Evolutionary conservation across 768 basidiomycete genomes (phyloP).

Genomic region (Chalciporus piperatus): DNA sequence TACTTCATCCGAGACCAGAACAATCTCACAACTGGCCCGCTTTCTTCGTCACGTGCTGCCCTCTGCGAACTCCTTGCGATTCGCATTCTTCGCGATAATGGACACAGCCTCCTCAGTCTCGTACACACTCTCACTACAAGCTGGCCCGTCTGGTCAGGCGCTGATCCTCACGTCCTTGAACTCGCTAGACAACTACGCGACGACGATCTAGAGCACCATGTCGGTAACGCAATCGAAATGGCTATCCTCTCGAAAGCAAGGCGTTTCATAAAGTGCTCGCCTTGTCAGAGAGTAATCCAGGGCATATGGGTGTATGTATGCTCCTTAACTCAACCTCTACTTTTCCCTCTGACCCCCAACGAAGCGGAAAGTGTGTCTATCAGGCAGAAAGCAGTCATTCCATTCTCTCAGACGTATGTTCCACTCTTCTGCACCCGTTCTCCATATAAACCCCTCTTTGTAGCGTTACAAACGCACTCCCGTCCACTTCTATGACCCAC

Average conservation of each 20-base stretch:
- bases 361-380: conserved; percentile 89
- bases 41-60: conserved; percentile 73
- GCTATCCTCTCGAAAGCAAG: conserved; percentile 87
- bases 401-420: conserved; percentile 80
- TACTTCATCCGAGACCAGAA: conserved; percentile 81
- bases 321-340: background rate
- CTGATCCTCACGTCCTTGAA: conserved; percentile 54
- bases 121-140: conserved; percentile 70
- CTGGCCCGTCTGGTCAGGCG: conserved; percentile 80
- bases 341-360: conserved; percentile 14
- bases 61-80: conserved; percentile 92
- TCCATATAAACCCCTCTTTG: background rate
- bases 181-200: conserved; percentile 63
- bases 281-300: conserved; percentile 89
- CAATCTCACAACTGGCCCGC: conserved; percentile 54
- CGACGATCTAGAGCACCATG: conserved; percentile 70
- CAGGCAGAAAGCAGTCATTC: conserved; percentile 84
- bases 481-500: conserved; percentile 91
- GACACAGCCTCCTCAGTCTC: conserved; percentile 64
- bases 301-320: conserved; percentile 68
- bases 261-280: conserved; percentile 83
- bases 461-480: conserved; percentile 93
- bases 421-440: background rate
- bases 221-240: conserved; percentile 92
- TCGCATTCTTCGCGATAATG: conserved; percentile 69